Percentiles rank a stretch among this genome's conserved stretches.
These are phyloP conservation scores for Candida insectalens DNA, from an alignment of 805 yeast species.

Conservation along the genomic window DNA sequence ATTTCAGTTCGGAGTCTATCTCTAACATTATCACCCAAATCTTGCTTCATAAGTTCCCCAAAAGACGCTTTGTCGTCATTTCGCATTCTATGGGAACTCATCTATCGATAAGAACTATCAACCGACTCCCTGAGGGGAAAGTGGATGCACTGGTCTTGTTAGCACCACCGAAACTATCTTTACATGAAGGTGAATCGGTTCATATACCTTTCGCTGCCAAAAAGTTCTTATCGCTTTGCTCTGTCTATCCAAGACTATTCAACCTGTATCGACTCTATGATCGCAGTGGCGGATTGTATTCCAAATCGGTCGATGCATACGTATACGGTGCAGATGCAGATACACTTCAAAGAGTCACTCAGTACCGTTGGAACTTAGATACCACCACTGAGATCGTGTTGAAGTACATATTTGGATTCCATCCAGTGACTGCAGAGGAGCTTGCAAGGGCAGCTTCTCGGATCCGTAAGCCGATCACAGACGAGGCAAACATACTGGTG, in stretches of 20 bases:
- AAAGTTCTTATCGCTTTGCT: slow-evolving; percentile 23
- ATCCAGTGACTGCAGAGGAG: slow-evolving; percentile 33
- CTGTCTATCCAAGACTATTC: slow-evolving; percentile 36
- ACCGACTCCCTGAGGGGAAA: slow-evolving; percentile 25
- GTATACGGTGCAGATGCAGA: slow-evolving; percentile 24
- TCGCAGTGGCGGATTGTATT: slow-evolving; percentile 51
- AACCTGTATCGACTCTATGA: slow-evolving; percentile 49
- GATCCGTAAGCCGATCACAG: slow-evolving; percentile 9
- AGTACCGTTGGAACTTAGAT: slow-evolving; percentile 65
- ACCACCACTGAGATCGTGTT: slow-evolving; percentile 45
- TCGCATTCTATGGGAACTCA: slow-evolving; percentile 55
- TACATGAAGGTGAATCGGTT: not conserved
- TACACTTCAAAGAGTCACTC: slow-evolving; percentile 38
- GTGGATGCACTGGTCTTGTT: slow-evolving; percentile 40
- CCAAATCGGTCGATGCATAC: slow-evolving; percentile 52
- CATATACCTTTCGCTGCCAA: slow-evolving; percentile 10
- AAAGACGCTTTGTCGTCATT: slow-evolving; percentile 33
- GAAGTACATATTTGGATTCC: slow-evolving; percentile 41
- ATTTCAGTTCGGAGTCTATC: slow-evolving; percentile 32
- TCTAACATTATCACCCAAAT: slow-evolving; percentile 30
- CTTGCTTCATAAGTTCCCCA: slow-evolving; percentile 29
- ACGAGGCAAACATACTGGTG: slow-evolving; percentile 35
- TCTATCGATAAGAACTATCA: slow-evolving; percentile 30
- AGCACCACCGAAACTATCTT: slow-evolving; percentile 32
- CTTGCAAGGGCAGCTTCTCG: slow-evolving; percentile 30